Evolutionary conservation across 169 alveolate genomes (phyloP).

Genomic region (Cryptosporidium xiaoi): DNA sequence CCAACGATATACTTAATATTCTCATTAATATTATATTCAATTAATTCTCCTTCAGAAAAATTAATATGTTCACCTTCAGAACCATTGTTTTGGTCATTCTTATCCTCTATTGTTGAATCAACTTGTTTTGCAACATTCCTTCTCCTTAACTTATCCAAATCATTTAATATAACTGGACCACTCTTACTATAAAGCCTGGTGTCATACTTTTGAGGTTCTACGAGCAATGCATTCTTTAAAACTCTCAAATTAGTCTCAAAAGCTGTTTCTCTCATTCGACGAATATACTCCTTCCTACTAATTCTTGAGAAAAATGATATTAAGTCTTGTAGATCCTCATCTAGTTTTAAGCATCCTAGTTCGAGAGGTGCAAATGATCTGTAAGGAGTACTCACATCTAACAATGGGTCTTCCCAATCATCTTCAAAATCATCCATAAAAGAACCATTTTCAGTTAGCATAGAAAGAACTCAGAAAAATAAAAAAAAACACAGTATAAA

Average conservation of each 20-base stretch:
- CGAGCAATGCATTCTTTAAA: slow-evolving; percentile 38
- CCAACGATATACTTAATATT: not conserved
- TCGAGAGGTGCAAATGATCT: slow-evolving; percentile 57
- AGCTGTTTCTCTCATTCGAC: slow-evolving; percentile 39
- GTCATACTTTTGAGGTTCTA: slow-evolving; percentile 4
- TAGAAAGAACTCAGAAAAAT: too few species aligned
- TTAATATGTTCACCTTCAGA: not conserved
- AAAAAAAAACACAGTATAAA: too few species aligned
- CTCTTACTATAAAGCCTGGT: not conserved
- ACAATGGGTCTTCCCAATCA: slow-evolving; percentile 72
- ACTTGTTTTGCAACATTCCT: not conserved
- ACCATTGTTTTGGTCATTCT: not conserved
- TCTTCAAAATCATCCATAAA: slow-evolving; percentile 31
- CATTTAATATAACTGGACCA: not conserved
- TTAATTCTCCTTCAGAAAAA: not conserved
- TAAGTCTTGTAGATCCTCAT: slow-evolving; percentile 58
- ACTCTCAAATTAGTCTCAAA: slow-evolving; percentile 46
- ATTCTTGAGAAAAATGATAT: slow-evolving; percentile 53
- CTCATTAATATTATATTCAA: not conserved
- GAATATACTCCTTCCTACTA: slow-evolving; percentile 15
- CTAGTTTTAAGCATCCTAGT: slow-evolving; percentile 27
- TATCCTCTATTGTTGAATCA: not conserved
- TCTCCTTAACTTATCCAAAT: slow-evolving; percentile 1
- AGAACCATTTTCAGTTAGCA: not conserved
- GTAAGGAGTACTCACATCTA: slow-evolving; percentile 69